Base-by-base conservation (phyloP, 495 filamentous ascomycete genomes). In the Penicillium manginii region DNA sequence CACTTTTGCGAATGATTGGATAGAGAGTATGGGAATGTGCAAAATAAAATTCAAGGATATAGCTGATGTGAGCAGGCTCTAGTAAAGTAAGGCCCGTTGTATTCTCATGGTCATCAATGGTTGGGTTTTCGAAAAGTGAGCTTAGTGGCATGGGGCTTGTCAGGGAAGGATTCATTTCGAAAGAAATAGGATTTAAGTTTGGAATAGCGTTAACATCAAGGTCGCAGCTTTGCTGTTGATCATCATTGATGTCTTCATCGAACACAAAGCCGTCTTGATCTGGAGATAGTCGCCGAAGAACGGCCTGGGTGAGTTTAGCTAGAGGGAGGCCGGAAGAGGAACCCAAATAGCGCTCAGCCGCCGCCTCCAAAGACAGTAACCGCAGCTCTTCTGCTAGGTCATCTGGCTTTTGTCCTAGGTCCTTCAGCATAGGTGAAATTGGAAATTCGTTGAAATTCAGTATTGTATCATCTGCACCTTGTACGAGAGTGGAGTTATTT, bases 251-350 rank as follows among this genome's bases (percentile, higher is more conserved):
- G 11, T 62, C 59, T 19, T 60, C 62, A 17, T 68, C 68, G 48
- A 77, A 77, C 10, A 76, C 62, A 39, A 77, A 77, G 12, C 66
- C 73, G 18, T 78, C 74, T 55, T 74, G 73, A 45, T 75, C 71
- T 10, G 80, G 79, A 8, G 79, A 79, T 19, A 84, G 62, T n/a
- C 73, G 73, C 9, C 68, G 63, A 0, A 82, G 68, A 11, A 84
- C 68, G 1, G 66, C 60, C 21, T 76, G 70, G 2, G 72, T 76
- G n/a, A 78, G 64, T 35, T 71, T 71, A 9, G 73, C 73, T 21
- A 78, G 73, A 3, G 70, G 71, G 9, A 76, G 39, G 0, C 75
- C 75, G 0, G 75, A 75, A 4, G 75, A 69, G 0, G 73, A 73
- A 0, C 75, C 72, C n/a, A 78, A 48, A 57, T 78, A 69, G 26